Percentiles rank a stretch among this genome's conserved stretches.
Evolutionary conservation across 164 flowering plant genomes (phyloP).

Genomic region (Nymphaea thermarum): DNA sequence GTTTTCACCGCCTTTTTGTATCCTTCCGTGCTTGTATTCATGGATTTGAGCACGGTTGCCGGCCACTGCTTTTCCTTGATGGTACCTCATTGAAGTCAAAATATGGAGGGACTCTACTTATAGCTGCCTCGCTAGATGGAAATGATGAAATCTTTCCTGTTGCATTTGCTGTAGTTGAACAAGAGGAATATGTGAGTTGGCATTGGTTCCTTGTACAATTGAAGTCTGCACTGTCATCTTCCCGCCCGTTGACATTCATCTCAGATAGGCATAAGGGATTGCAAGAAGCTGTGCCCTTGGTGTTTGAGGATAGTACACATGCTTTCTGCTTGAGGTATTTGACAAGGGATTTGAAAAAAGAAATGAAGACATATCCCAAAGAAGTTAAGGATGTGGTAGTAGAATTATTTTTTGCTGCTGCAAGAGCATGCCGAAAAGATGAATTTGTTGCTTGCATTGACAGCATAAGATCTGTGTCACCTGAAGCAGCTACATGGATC

Average conservation of each 20-base stretch:
- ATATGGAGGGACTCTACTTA: constrained; percentile 42
- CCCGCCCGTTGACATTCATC: constrained; percentile 40
- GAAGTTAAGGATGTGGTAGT: constrained; percentile 51
- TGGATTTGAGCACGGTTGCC: constrained; percentile 45
- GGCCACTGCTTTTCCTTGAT: constrained; percentile 49
- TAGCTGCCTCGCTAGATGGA: constrained; percentile 52
- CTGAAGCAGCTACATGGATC: constrained; percentile 62
- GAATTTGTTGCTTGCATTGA: constrained; percentile 32
- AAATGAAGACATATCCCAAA: constrained; percentile 51
- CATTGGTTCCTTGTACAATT: constrained; percentile 50
- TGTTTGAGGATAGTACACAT: constrained; percentile 38
- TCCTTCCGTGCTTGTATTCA: constrained; percentile 29
- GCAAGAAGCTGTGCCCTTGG: constrained; percentile 21
- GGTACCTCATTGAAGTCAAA: constrained; percentile 36
- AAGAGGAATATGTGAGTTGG: constrained; percentile 47
- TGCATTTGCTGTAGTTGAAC: constrained; percentile 53
- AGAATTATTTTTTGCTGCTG: constrained; percentile 56
- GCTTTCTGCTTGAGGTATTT: constrained; percentile 42
- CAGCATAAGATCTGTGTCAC: constrained; percentile 50
- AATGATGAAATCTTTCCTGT: constrained; percentile 49
- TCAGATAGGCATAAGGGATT: constrained; percentile 44
- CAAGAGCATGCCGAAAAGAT: constrained; percentile 39
- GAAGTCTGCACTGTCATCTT: constrained; percentile 23
- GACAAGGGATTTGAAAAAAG: constrained; percentile 31
- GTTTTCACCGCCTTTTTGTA: constrained; percentile 34